Conservation (phyloP, 495 filamentous ascomycete species). For the Neurospora cerealis region DNA sequence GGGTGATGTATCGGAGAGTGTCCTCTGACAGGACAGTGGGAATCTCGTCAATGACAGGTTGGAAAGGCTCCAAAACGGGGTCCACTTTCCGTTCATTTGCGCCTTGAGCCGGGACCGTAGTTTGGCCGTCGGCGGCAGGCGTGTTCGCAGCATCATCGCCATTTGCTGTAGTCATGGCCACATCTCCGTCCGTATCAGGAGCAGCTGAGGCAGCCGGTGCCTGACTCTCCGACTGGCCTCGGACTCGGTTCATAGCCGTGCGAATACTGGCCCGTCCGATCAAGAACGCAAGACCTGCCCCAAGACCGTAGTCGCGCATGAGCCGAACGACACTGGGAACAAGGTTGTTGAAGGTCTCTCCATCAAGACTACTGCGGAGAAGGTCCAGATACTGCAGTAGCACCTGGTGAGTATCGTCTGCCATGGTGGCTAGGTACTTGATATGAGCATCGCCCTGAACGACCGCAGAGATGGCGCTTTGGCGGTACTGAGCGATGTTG, state of each 20-base stretch:
- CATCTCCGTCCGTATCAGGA: constrained; percentile 32
- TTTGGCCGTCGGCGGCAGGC: constrained; percentile 8
- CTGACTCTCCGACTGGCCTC: constrained; percentile 15
- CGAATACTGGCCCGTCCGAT: constrained; percentile 64
- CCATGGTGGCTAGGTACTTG: constrained; percentile 74
- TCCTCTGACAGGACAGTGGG: constrained; percentile 48
- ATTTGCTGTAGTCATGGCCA: constrained; percentile 23
- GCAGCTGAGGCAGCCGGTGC: constrained; percentile 12
- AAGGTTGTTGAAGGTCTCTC: constrained; percentile 67
- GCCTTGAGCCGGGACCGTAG: constrained; percentile 3
- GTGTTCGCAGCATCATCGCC: constrained; percentile 8
- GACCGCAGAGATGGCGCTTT: constrained; percentile 65
- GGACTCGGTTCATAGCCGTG: constrained; percentile 25
- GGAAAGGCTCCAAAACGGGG: constrained; percentile 63
- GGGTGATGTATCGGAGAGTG: constrained; percentile 56
- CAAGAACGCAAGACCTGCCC: constrained; percentile 77
- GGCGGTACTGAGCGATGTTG: constrained; percentile 80
- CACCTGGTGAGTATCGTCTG: constrained; percentile 81
- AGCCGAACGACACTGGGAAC: constrained; percentile 69
- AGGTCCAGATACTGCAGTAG: constrained; percentile 84
- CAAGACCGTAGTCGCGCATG: constrained; percentile 70
- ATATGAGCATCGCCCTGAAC: constrained; percentile 56
- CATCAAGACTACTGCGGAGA: constrained; percentile 64
- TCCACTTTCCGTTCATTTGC: constrained; percentile 29
- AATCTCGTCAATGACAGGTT: constrained; percentile 62